A percentile compares a stretch with the other conserved stretches of the same genome.
Evolutionary conservation across 139 green algal species (phyloP).

Genomic region (Gonium pectorale): DNA sequence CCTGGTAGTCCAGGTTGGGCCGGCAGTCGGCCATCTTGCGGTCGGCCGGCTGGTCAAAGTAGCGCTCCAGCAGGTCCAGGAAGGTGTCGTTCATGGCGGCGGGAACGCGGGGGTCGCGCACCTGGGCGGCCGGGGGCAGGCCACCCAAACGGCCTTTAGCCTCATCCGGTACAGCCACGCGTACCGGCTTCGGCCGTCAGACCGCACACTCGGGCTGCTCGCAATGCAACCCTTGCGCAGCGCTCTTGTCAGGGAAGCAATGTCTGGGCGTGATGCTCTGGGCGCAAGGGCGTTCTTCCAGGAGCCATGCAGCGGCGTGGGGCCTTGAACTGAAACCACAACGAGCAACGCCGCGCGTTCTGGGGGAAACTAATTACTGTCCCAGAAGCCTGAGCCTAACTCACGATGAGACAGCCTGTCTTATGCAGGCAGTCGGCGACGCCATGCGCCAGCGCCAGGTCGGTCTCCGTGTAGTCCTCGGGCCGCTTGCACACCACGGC

Average conservation of each 20-base stretch:
- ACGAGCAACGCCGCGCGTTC: not conserved
- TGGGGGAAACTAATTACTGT: not conserved
- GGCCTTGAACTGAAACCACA: not conserved
- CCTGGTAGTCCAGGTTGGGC: slow-evolving; percentile 85
- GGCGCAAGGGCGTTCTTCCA: not conserved
- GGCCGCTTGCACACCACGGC: not conserved
- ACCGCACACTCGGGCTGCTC: no score
- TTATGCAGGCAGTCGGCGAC: slow-evolving; percentile 62
- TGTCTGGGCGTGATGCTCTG: not conserved
- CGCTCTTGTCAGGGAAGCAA: no score
- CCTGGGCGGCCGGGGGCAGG: slow-evolving; percentile 18
- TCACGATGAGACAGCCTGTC: slow-evolving; percentile 65
- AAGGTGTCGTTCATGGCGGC: slow-evolving; percentile 78
- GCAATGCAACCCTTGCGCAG: no score
- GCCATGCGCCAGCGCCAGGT: slow-evolving; percentile 49
- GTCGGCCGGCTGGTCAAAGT: slow-evolving; percentile 77
- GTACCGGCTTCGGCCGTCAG: not conserved
- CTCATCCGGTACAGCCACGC: not conserved
- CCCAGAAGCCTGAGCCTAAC: not conserved
- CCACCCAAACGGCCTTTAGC: not conserved
- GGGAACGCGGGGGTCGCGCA: slow-evolving; percentile 83
- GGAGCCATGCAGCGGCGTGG: not conserved
- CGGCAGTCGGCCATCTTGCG: slow-evolving; percentile 78
- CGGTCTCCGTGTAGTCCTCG: not conserved
- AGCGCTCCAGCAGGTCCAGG: slow-evolving; percentile 89